Evolutionary conservation across 163 green algal species (phyloP), one percentile per base, ranked within the genome.

Genomic region (Chlamydomonas reinhardtii): DNA sequence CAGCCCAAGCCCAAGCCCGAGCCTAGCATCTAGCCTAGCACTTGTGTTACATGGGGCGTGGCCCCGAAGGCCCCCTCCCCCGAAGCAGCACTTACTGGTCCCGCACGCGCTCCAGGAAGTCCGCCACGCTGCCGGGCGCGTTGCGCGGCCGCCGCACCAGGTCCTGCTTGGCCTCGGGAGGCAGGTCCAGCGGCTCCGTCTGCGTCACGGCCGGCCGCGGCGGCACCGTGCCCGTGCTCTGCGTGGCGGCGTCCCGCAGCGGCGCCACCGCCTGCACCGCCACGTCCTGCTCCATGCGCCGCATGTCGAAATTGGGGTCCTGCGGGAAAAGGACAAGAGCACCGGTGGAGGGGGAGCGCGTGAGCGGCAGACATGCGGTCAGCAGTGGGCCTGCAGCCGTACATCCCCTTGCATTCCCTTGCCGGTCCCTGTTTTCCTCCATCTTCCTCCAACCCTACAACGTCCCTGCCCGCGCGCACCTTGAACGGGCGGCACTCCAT

Each of bases 261-360:
- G 52, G 15, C 22, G 91, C 87, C 29, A 96, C 90, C 22, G 93
- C 94, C 87, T 97, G 94, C 59, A 94, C 76, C 0, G 34, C 91
- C 4, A 76, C 79, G 35, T 96, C 91, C 89, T 90, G 86, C 86
- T 94, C 87, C 69, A 91, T 64, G 32, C 87, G 83, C 20, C 88
- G 82, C 59, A 96, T 90, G 39, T 95, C 92, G 84, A 95, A 97
- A 76, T 94, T 96, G n/a, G 92, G 88, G 79, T 97, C 94, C 84
- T 96, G 75, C 32, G 68, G 37, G 35, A 37, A 34, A 65, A 78
- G 48, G 32, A 43, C 6, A 73, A 19, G 6, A 54, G 43, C 8
- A 54, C 6, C 6, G 43, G 43, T 11, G n/a, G n/a, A n/a, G n/a
- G n/a, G n/a, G n/a, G n/a, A n/a, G n/a, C n/a, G n/a, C 8, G 39